phyloP scores from a whole-genome alignment of 2,329 filamentous ascomycete genomes.

The Aspergillus luchuensis region DNA sequence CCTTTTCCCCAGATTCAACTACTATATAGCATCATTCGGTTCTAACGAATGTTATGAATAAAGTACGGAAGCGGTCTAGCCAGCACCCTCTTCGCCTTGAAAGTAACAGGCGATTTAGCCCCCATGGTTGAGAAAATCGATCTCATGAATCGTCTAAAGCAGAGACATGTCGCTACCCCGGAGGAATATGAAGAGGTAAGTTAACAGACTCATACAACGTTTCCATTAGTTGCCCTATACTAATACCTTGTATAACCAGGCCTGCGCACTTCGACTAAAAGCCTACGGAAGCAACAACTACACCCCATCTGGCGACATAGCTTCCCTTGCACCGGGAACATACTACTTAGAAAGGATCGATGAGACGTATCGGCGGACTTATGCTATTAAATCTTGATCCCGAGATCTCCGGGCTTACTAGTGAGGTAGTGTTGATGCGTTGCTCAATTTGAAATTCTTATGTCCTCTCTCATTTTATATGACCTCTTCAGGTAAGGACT shows the following conservation, averaged over 20 bases:
- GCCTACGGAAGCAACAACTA: slow-evolving; percentile 81
- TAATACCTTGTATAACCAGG: neutral
- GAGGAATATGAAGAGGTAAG: slow-evolving; percentile 73
- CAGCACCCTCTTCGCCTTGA: slow-evolving; percentile 69
- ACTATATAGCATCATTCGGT: no score
- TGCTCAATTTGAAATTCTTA: no score
- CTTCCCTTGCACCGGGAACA: slow-evolving; percentile 65
- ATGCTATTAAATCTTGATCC: slow-evolving; percentile 45
- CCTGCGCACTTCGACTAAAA: slow-evolving; percentile 76
- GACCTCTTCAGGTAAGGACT: no score
- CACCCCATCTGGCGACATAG: slow-evolving; percentile 67
- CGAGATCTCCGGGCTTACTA: no score
- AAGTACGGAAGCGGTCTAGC: slow-evolving; percentile 73
- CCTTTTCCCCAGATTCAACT: no score
- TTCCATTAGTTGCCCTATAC: no score
- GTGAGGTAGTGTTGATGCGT: no score
- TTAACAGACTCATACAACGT: neutral
- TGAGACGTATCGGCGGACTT: slow-evolving; percentile 81
- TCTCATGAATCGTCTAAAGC: slow-evolving; percentile 67
- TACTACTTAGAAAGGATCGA: slow-evolving; percentile 82
- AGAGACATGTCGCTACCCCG: slow-evolving; percentile 67
- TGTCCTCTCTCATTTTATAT: no score
- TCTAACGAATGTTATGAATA: neutral
- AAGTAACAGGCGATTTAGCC: slow-evolving; percentile 68
- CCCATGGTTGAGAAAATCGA: slow-evolving; percentile 68